Evolutionary conservation across 2,329 filamentous ascomycete species (phyloP), one percentile per base, ranked within the genome.

Genomic region (Aspergillus ustus): DNA sequence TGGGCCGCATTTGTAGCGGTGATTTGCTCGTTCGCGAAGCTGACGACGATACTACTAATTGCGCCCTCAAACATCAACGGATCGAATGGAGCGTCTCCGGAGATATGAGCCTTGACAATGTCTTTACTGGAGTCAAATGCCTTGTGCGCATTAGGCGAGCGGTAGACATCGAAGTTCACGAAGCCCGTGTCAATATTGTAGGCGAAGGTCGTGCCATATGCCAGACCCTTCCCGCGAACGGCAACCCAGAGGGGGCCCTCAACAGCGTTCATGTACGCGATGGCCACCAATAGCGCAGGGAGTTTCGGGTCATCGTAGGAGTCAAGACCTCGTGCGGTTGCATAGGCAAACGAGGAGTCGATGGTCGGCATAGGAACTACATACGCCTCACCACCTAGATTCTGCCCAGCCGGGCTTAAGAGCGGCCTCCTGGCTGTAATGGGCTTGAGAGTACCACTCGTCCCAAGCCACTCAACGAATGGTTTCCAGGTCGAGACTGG

Each of bases 181-280:
- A 91, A 87, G 2, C 94, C 95, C 1, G 87, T 88, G 71, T 95
- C 92, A 29, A 91, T 81, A 71, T 92, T 90, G 50, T 91, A 89
- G 49, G 84, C 84, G 72, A 98, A 96, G 69, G 85, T 87, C 0
- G 91, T 89, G 57, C 93, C 93, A 73, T 99, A 99, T 0, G 95
- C 95, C 56, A 98, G 88, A 49, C 95, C 95, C 48, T 92, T 95
- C 59, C 95, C 95, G 51, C 95, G 92, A 52, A 98, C 91, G 0
- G 92, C 92, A 65, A 90, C 90, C 94, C 95, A 98, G 34, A 99
- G 86, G 0, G 95, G 95, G 0, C 95, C 95, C 77, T 99, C 95
- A 19, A 96, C 91, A 0, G 93, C 89, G 73, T 97, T 93, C 63
- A 99, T 89, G 73, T 97, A 98, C 20, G 93, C 89, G 53, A 93